Conservation (phyloP, 257 asterid genomes). For the Jacaranda mimosifolia region DNA sequence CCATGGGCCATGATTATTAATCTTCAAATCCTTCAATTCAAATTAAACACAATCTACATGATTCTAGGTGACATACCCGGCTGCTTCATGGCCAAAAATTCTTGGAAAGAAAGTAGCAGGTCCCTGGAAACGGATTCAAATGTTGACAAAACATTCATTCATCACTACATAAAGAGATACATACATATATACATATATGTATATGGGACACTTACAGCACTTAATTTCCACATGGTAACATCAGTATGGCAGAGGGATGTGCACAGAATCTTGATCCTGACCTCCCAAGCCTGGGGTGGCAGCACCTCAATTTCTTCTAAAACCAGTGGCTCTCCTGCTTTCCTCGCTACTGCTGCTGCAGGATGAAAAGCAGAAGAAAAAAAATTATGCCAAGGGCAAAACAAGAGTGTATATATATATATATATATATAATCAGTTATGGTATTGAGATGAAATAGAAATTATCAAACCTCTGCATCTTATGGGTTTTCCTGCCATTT, state of each 20-base stretch:
- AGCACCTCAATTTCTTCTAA: constrained; percentile 58
- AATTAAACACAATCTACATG: background rate
- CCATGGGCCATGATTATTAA: no score
- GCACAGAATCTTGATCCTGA: constrained; percentile 59
- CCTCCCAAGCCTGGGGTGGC: constrained; percentile 60
- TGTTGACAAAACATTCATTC: no score
- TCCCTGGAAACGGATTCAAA: constrained; percentile 37
- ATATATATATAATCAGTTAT: no score
- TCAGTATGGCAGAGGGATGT: constrained; percentile 59
- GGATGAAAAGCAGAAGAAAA: background rate
- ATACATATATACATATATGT: no score
- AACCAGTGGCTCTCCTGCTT: constrained; percentile 52
- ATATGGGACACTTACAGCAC: constrained; percentile 36
- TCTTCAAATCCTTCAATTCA: no score
- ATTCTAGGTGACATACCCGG: constrained; percentile 54
- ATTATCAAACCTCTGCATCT: constrained; percentile 52
- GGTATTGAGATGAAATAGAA: background rate
- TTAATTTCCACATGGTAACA: constrained; percentile 50
- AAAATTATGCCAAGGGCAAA: background rate
- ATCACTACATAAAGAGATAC: no score
- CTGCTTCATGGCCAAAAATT: constrained; percentile 59
- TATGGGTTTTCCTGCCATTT: constrained; percentile 53
- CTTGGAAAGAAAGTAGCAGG: constrained; percentile 47
- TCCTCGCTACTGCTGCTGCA: constrained; percentile 60
- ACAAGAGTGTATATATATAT: no score